Conservation (phyloP, 148 eudicot genomes). For the Linanthus parryae region DNA sequence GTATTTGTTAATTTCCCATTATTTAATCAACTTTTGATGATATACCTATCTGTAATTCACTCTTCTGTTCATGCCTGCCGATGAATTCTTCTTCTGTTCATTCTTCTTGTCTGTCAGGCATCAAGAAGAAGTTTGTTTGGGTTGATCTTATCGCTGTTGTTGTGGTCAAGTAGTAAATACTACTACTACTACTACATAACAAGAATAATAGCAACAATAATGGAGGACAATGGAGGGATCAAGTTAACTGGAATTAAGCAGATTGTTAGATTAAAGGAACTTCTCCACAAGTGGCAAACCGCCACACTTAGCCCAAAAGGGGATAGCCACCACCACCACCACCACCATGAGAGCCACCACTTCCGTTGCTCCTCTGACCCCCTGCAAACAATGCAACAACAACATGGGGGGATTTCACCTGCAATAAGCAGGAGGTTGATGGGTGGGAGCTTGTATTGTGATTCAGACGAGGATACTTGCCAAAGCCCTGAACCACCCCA, state of each 20-base stretch:
- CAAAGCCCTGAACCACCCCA: conserved; percentile 57
- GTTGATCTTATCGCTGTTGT: no score
- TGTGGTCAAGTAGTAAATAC: no score
- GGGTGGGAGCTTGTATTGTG: conserved; percentile 19
- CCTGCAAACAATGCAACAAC: neutral
- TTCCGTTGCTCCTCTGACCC: neutral
- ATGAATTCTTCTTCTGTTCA: no score
- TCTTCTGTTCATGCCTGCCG: no score
- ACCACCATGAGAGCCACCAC: neutral
- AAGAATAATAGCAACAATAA: neutral
- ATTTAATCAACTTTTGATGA: no score
- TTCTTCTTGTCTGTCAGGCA: no score
- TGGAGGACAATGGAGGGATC: conserved; percentile 13
- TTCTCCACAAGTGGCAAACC: conserved; percentile 59
- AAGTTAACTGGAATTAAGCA: conserved; percentile 60
- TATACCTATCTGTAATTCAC: no score
- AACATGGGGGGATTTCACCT: conserved; percentile 39
- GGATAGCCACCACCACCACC: neutral
- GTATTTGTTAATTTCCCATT: no score
- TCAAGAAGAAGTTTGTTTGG: no score
- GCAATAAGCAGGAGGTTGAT: conserved; percentile 32
- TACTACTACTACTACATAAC: neutral
- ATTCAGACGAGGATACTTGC: conserved; percentile 67
- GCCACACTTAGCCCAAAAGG: conserved; percentile 30
- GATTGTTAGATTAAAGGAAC: conserved; percentile 57